Evolutionary conservation across 2,329 filamentous ascomycete species (phyloP).

Genomic region (Aschersonia sp.): DNA sequence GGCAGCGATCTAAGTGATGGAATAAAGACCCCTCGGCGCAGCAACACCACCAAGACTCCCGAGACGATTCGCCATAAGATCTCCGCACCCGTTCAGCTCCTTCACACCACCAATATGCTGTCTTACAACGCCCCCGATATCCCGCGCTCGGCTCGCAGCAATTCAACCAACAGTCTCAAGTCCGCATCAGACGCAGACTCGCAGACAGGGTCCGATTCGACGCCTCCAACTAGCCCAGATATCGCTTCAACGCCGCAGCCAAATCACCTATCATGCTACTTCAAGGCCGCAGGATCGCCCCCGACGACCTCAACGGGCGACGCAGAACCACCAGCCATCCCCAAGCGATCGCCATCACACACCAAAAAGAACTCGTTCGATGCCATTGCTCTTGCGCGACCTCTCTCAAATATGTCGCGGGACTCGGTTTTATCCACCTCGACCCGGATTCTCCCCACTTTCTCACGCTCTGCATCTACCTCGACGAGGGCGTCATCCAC

Average conservation of each 20-base stretch:
- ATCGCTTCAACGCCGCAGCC: constrained; percentile 44
- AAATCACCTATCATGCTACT: constrained; percentile 56
- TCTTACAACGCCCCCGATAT: constrained; percentile 90
- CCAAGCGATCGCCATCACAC: constrained; percentile 69
- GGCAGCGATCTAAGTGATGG: constrained; percentile 29
- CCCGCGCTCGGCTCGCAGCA: constrained; percentile 33
- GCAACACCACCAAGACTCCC: constrained; percentile 33
- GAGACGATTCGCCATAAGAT: constrained; percentile 53
- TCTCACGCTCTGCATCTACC: constrained; percentile 42
- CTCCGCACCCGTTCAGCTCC: constrained; percentile 70
- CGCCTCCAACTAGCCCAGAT: constrained; percentile 56
- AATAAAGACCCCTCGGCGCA: constrained; percentile 28
- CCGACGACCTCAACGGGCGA: constrained; percentile 15
- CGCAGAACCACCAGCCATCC: constrained; percentile 40
- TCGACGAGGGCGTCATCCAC: constrained; percentile 35
- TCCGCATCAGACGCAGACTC: constrained; percentile 64
- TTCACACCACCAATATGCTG: constrained; percentile 93
- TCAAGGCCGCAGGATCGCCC: constrained; percentile 37
- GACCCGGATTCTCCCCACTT: constrained; percentile 40
- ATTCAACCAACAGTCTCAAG: constrained; percentile 35
- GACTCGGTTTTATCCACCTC: constrained; percentile 37
- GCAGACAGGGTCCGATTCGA: constrained; percentile 36
- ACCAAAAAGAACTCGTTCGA: constrained; percentile 75
- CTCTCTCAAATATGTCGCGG: constrained; percentile 43
- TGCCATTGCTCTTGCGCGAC: constrained; percentile 52